Evolutionary conservation across 139 green algal genomes (phyloP).

Genomic region (Picochlorum sp.): DNA sequence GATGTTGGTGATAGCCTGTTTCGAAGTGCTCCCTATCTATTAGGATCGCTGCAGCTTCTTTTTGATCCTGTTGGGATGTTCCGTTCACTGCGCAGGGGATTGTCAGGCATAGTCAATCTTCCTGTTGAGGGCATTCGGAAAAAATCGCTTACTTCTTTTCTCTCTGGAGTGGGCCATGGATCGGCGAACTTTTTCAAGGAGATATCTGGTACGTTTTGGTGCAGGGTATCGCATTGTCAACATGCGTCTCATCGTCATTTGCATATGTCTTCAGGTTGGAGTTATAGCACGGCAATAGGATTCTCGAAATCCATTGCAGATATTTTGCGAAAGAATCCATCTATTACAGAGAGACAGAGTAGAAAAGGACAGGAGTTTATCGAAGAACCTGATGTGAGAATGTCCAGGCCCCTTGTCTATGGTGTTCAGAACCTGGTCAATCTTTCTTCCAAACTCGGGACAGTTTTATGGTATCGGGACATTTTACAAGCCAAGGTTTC

Average conservation of each 20-base stretch:
- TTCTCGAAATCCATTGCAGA: too few relatives aligned
- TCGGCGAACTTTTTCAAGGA: constrained; percentile 44
- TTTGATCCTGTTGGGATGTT: constrained; percentile 60
- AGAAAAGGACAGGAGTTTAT: too few relatives aligned
- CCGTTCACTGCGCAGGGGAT: constrained; percentile 27
- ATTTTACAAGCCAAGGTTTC: not conserved
- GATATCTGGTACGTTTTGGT: constrained; percentile 26
- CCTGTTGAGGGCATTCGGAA: constrained; percentile 39
- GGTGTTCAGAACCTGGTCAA: too few relatives aligned
- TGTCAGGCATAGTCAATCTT: constrained; percentile 41
- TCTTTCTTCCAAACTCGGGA: too few relatives aligned
- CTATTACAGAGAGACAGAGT: too few relatives aligned
- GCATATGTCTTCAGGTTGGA: too few relatives aligned
- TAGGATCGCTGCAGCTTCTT: constrained; percentile 55
- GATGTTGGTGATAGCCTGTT: constrained; percentile 50
- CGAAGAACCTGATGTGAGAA: too few relatives aligned
- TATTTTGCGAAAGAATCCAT: too few relatives aligned
- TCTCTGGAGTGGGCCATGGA: constrained; percentile 46
- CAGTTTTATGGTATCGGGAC: not conserved
- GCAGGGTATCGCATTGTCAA: too few relatives aligned
- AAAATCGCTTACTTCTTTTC: constrained; percentile 37
- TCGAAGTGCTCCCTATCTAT: constrained; percentile 41
- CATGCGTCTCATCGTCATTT: too few relatives aligned
- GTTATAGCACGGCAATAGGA: too few relatives aligned
- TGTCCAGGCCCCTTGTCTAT: too few relatives aligned